Evolutionary conservation across 192 early-diverging fungal species (phyloP), one percentile per base, ranked within the genome.

Genomic region (Backusella morwellensis): DNA sequence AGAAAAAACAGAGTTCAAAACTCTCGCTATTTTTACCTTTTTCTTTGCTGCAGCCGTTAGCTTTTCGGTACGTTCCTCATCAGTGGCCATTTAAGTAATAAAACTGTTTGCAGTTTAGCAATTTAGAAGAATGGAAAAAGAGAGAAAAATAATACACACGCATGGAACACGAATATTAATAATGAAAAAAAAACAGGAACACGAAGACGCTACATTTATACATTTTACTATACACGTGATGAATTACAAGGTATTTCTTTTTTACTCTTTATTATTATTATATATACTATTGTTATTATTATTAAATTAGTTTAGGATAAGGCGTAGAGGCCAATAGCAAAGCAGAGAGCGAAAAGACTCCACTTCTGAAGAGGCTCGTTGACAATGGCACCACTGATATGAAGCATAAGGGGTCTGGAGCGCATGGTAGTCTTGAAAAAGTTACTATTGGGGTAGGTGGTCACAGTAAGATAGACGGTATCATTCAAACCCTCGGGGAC

Each of bases 381-480:
- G 19, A 47, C 21, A 35, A 73, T 11, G 14, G 72, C 72, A 73
- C 44, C 26, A 23, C 47, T 73, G 50, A 73, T 32, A 73, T 73
- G 72, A 21, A 73, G 29, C 47, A 56, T 8, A 35, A 73, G 44
- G 21, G 72, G 72, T 19, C 29, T 34, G 5, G 72, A 73, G 19
- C 72, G 72, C 72, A 54, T 50, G 5, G 26, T 54, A 1, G 44
- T 35, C 21, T 38, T 38, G 32, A 73, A 34, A 17, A 50, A 35
- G 32, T 35, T 35, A 9, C 44, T 47, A 34, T 73, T 47, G 29
- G 72, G 47, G 9, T 73, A 50, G 5, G 44, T 35, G 3, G 72
- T 73, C 5, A 73, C 72, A 19, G 72, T 73, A 15, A 73, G 32
- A 34, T 54, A 77, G 54, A 77, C 38, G 1, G 76, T 77, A 3